phyloP scores from a whole-genome alignment of 495 filamentous ascomycete genomes.

The Saxophila tyrrhenica region DNA sequence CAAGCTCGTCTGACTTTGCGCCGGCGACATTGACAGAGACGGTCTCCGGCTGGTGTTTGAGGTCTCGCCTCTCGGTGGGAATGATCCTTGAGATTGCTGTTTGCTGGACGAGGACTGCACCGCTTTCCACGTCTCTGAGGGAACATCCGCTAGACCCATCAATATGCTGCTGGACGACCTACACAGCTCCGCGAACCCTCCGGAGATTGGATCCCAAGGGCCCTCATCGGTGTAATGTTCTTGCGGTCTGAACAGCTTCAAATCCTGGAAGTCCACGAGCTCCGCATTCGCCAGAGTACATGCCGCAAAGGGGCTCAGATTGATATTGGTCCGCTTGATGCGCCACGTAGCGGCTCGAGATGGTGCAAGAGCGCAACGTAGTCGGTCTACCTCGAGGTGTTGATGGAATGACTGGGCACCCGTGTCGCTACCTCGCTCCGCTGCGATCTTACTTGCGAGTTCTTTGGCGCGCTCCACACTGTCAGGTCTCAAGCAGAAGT shows the following conservation, averaged over 20 bases:
- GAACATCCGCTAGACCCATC: neutral
- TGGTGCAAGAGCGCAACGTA: constrained; percentile 56
- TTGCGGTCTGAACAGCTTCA: constrained; percentile 44
- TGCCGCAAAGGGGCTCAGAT: neutral
- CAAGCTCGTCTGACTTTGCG: neutral
- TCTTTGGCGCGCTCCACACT: constrained; percentile 44
- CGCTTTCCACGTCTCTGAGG: neutral
- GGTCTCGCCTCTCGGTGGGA: neutral
- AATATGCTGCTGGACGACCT: neutral
- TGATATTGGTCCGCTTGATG: constrained; percentile 46
- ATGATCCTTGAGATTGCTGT: neutral
- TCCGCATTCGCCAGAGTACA: neutral
- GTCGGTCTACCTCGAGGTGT: constrained; percentile 45
- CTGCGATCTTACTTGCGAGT: constrained; percentile 48
- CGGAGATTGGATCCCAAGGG: constrained; percentile 61
- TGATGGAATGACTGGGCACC: constrained; percentile 61
- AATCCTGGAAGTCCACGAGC: constrained; percentile 10
- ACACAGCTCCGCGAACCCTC: constrained; percentile 27
- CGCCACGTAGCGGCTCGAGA: constrained; percentile 59
- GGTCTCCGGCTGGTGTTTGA: neutral
- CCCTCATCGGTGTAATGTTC: constrained; percentile 65
- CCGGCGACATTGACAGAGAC: neutral
- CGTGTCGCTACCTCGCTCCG: constrained; percentile 51
- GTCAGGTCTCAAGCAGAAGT: constrained; percentile 44
- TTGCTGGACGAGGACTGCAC: neutral